These are phyloP conservation scores for Leishmania guyanensis DNA, from an alignment of 208 protist species.

Conservation along the genomic window DNA sequence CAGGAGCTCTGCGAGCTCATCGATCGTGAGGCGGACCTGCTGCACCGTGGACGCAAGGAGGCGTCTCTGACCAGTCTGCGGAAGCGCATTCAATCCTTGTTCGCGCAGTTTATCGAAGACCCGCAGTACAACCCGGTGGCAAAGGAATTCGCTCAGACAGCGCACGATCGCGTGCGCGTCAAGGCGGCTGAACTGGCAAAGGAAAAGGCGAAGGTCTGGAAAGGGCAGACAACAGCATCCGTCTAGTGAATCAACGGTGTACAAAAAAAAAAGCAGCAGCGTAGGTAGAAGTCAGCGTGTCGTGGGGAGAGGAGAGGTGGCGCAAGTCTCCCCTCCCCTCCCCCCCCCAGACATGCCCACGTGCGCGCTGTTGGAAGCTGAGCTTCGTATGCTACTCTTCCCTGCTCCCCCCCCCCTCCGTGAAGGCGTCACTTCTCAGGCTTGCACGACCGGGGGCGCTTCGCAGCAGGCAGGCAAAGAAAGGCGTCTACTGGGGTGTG, in stretches of 20 bases:
- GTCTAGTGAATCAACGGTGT: neutral
- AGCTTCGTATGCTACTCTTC: too few species aligned
- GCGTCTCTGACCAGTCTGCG: constrained; percentile 79
- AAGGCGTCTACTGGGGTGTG: neutral
- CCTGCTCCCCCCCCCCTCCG: neutral
- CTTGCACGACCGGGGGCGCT: neutral
- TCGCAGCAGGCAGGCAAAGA: neutral
- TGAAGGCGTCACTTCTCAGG: neutral
- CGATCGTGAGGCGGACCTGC: constrained; percentile 96
- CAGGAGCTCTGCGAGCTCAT: constrained; percentile 95
- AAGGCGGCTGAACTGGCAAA: constrained; percentile 19
- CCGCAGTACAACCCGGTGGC: constrained; percentile 96
- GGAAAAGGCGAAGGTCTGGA: constrained; percentile 1
- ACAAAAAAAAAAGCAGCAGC: neutral
- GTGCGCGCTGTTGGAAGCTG: too few species aligned
- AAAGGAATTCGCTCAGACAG: constrained; percentile 56
- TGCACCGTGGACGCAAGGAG: constrained; percentile 90
- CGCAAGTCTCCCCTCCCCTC: neutral
- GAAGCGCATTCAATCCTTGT: constrained; percentile 88
- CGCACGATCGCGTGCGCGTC: constrained; percentile 38
- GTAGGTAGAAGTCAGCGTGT: neutral
- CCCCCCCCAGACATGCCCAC: neutral
- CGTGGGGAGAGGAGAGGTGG: neutral
- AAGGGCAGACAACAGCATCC: neutral
- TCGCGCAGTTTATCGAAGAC: constrained; percentile 94